A percentile compares a stretch with the other conserved stretches of the same genome.
Conservation (phyloP, 2,329 filamentous ascomycete genomes). For the Aschersonia sp. region DNA sequence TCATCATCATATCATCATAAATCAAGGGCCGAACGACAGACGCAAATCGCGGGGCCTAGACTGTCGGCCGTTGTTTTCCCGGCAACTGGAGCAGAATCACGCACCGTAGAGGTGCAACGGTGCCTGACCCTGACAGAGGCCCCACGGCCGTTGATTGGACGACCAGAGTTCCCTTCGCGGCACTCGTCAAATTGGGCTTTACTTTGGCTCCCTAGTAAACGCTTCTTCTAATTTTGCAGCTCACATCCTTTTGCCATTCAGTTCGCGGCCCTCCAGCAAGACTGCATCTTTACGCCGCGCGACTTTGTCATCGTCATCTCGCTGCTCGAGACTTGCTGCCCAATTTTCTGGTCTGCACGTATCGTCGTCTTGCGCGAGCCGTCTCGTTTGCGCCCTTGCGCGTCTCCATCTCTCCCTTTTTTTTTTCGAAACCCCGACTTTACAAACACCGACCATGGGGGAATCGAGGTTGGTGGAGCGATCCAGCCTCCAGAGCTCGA, state of each 20-base stretch:
- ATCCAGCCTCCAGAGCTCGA: neutral
- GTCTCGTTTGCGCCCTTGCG: neutral
- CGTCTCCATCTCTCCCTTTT: neutral
- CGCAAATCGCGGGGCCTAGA: too few species aligned
- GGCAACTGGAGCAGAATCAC: neutral
- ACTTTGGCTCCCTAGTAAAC: neutral
- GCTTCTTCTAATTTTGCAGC: slow-evolving; percentile 4
- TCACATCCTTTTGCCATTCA: slow-evolving; percentile 5
- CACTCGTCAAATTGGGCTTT: slow-evolving; percentile 1
- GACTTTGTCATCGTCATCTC: too few species aligned
- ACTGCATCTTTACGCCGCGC: neutral
- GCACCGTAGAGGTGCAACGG: neutral
- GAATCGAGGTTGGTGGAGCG: slow-evolving; percentile 27
- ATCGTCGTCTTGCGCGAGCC: neutral
- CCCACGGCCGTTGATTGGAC: slow-evolving; percentile 24
- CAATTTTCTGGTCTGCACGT: neutral
- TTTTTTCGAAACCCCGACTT: neutral
- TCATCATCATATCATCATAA: too few species aligned
- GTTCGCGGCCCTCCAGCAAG: neutral
- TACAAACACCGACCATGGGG: slow-evolving; percentile 25
- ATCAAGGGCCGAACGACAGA: too few species aligned
- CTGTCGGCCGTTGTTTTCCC: slow-evolving; percentile 8
- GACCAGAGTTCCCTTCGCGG: slow-evolving; percentile 8
- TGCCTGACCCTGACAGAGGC: neutral
- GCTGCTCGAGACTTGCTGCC: neutral